Percentiles rank a stretch among this genome's conserved stretches.
These are phyloP conservation scores for Prunus yedoensis DNA, from an alignment of 331 rosid species.

Conservation along the genomic window DNA sequence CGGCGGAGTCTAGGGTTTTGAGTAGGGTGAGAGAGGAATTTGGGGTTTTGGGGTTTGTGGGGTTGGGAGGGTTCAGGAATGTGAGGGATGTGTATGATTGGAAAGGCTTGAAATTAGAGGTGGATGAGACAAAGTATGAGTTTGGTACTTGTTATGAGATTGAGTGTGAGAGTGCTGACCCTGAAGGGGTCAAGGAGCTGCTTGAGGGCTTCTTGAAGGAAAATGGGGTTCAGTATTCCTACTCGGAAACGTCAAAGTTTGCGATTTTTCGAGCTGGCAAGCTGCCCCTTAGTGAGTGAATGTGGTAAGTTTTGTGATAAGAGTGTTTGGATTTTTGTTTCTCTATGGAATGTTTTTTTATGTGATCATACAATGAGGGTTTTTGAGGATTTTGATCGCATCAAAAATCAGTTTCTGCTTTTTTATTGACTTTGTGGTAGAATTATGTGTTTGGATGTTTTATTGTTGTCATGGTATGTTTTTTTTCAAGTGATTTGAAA, in stretches of 20 bases:
- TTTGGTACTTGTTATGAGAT: slow-evolving; percentile 83
- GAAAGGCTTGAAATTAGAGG: slow-evolving; percentile 86
- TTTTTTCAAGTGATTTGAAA: background rate
- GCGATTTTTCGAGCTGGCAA: slow-evolving; percentile 59
- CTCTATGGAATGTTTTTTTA: background rate
- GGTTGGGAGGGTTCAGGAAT: slow-evolving; percentile 74
- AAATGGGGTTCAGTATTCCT: slow-evolving; percentile 54
- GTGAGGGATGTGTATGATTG: slow-evolving; percentile 82
- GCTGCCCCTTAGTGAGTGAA: slow-evolving; percentile 34
- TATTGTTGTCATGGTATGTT: background rate
- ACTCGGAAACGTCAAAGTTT: slow-evolving; percentile 62
- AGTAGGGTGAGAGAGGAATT: slow-evolving; percentile 68
- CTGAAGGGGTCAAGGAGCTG: slow-evolving; percentile 60
- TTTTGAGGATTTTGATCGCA: background rate
- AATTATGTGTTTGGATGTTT: background rate
- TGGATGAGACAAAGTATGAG: slow-evolving; percentile 70
- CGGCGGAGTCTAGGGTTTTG: slow-evolving; percentile 70
- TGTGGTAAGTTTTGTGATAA: background rate
- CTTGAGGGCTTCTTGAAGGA: slow-evolving; percentile 72
- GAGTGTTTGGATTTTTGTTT: background rate
- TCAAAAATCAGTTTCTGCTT: background rate
- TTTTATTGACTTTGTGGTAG: background rate
- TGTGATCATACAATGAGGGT: background rate
- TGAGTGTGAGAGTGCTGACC: slow-evolving; percentile 80
- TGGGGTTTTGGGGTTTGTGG: slow-evolving; percentile 58